These are phyloP conservation scores for Pleurostoma richardsiae DNA, from an alignment of 2,329 filamentous ascomycete genomes.

Conservation along the genomic window DNA sequence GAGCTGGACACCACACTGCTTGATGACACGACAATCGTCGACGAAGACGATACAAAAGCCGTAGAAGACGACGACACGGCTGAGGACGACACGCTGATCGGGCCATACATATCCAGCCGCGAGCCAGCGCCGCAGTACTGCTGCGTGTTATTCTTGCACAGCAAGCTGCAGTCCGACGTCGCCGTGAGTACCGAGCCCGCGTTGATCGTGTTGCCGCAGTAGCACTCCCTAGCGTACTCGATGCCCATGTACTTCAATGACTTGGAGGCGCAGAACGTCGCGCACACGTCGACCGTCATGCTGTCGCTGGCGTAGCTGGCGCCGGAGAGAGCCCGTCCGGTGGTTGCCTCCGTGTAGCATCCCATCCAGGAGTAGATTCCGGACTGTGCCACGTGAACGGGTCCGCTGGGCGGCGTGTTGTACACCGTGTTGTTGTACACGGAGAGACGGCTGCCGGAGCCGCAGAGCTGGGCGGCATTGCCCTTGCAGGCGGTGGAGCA, in stretches of 20 bases:
- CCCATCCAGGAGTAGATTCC: slow-evolving; percentile 14
- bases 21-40: neutral
- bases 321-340: slow-evolving; percentile 11
- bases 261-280: slow-evolving; percentile 15
- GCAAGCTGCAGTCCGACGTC: slow-evolving; percentile 12
- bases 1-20: neutral
- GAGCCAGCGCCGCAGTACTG: slow-evolving; percentile 29
- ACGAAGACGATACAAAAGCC: too few species aligned
- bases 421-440: slow-evolving; percentile 14
- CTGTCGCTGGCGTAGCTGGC: slow-evolving; percentile 11
- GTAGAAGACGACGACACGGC: too few species aligned
- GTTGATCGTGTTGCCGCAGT: slow-evolving; percentile 14
- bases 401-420: slow-evolving; percentile 6
- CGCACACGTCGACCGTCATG: slow-evolving; percentile 17
- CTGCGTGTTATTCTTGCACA: slow-evolving; percentile 12
- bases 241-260: slow-evolving; percentile 14
- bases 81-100: too few species aligned
- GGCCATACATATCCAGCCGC: slow-evolving; percentile 19
- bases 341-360: slow-evolving; percentile 14
- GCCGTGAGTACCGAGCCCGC: slow-evolving; percentile 9
- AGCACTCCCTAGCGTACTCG: slow-evolving; percentile 21
- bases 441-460: slow-evolving; percentile 12
- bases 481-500: slow-evolving; percentile 11
- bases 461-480: slow-evolving; percentile 7
- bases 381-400: slow-evolving; percentile 7